Evolutionary conservation across 2,329 filamentous ascomycete species (phyloP).

Genomic region (Lizonia empirigonia): DNA sequence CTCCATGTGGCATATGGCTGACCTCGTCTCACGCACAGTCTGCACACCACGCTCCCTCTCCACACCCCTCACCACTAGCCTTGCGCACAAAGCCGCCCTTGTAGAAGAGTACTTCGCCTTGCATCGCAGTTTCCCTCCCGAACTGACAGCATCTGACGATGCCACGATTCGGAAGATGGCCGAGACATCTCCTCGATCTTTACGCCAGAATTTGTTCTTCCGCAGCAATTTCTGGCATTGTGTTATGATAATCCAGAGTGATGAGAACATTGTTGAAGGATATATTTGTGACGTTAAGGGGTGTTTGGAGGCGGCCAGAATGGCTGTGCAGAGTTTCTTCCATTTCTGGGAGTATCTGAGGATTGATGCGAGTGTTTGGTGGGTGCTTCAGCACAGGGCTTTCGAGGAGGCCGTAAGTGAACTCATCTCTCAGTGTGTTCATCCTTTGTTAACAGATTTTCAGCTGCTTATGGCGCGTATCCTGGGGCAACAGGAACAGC

Average conservation of each 20-base stretch:
- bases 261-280: constrained; percentile 64
- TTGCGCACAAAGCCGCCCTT: constrained; percentile 71
- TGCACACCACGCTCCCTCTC: constrained; percentile 76
- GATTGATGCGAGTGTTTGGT: constrained; percentile 77
- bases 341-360: constrained; percentile 72
- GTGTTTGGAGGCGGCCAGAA: constrained; percentile 75
- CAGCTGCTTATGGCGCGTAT: constrained; percentile 50
- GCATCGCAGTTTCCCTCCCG: constrained; percentile 72
- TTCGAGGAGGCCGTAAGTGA: constrained; percentile 76
- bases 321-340: constrained; percentile 76
- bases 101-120: constrained; percentile 72
- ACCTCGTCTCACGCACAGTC: constrained; percentile 76
- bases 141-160: constrained; percentile 71
- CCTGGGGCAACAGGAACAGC: constrained; percentile 44
- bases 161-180: constrained; percentile 64
- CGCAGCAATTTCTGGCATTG: constrained; percentile 86
- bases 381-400: constrained; percentile 81
- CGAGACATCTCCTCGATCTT: constrained; percentile 66
- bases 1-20: constrained; percentile 78
- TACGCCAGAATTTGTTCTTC: constrained; percentile 76
- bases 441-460: neutral
- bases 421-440: neutral
- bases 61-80: constrained; percentile 71
- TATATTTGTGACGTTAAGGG: constrained; percentile 65
- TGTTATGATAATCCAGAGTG: constrained; percentile 77